These are phyloP conservation scores for Tylopilus sp. DNA, from an alignment of 1,284 basidiomycete species.

Conservation along the genomic window DNA sequence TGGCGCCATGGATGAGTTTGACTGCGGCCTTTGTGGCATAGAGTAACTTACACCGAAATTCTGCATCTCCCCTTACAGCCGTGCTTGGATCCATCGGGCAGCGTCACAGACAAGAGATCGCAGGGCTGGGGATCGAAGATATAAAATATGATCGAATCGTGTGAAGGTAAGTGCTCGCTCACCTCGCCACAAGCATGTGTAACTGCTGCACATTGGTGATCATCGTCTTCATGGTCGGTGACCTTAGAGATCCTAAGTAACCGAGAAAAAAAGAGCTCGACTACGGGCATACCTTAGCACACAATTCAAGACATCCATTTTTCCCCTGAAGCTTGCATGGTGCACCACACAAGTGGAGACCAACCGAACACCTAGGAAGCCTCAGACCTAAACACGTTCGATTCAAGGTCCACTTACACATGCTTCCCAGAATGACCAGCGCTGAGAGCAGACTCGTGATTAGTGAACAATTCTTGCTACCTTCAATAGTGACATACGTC, in stretches of 20 bases:
- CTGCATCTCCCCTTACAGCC: slow-evolving; percentile 56
- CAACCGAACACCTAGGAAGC: slow-evolving; percentile 56
- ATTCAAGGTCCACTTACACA: slow-evolving; percentile 49
- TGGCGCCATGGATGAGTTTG: not conserved
- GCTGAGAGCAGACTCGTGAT: slow-evolving; percentile 39
- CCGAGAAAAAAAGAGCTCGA: not conserved
- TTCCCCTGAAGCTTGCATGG: slow-evolving; percentile 54
- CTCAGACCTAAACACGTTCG: not conserved
- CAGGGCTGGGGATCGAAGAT: slow-evolving; percentile 53
- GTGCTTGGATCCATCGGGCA: slow-evolving; percentile 44
- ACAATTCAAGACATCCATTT: slow-evolving; percentile 58
- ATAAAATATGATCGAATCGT: not conserved
- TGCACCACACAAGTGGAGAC: slow-evolving; percentile 58
- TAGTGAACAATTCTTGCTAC: not conserved
- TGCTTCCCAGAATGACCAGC: slow-evolving; percentile 67
- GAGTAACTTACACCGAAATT: slow-evolving; percentile 53
- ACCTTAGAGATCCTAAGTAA: slow-evolving; percentile 45
- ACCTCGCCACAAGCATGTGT: slow-evolving; percentile 68
- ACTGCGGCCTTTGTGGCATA: not conserved
- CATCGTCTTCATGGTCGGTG: slow-evolving; percentile 54
- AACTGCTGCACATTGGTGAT: slow-evolving; percentile 62
- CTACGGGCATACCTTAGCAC: slow-evolving; percentile 53
- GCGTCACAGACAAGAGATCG: slow-evolving; percentile 45
- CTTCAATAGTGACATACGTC: slow-evolving; percentile 48
- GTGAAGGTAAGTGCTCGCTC: slow-evolving; percentile 11